Base-by-base conservation (phyloP, 2,329 filamentous ascomycete genomes). In the Fusarium verticillioides region DNA sequence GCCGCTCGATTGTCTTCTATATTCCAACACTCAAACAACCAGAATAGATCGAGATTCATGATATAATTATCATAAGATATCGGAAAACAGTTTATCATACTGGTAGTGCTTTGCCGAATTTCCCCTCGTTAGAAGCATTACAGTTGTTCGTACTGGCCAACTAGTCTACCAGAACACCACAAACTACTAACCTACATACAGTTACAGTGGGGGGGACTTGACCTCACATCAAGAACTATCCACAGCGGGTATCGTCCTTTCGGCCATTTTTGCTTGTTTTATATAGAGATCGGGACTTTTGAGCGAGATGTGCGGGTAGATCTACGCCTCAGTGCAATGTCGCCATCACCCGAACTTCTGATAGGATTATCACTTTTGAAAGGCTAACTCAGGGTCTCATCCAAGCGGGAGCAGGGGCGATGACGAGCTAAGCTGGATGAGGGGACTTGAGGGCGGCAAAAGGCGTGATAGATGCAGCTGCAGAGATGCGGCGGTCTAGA, bases 261-360 rank as follows among this genome's bases (percentile, higher is more conserved):
- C 36, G 32, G 34, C 23, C 46, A 39, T 32, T 63, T 63, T 65
- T 60, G 34, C 66, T 54, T 69, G 23, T 61, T 61, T 50, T 5
- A n/a, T 28, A 21, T 18, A 23, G 40, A 53, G 49, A 66, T 61
- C 49, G 54, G 67, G 42, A 60, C 60, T 65, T 36, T 46, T 56
- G 66, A 43, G 54, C 34, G 58, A 47, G 43, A 40, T 30, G 43
- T 9, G 60, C 59, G 58, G 59, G 50, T 63, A 71, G 66, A 73
- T 69, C 63, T 69, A 53, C 49, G 39, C 34, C 49, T 63, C 58
- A 59, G 64, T 73, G 50, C 37, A 70, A 74, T 70, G 61, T 70
- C 63, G 73, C 53, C 40, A 43, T 66, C 44, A 36, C 39, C 19
- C 28, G 36, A 28, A 32, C 40, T 16, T 60, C 30, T 76, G 70